phyloP scores from a whole-genome alignment of 2,329 filamentous ascomycete species.

The Pestalotiopsis sp. region DNA sequence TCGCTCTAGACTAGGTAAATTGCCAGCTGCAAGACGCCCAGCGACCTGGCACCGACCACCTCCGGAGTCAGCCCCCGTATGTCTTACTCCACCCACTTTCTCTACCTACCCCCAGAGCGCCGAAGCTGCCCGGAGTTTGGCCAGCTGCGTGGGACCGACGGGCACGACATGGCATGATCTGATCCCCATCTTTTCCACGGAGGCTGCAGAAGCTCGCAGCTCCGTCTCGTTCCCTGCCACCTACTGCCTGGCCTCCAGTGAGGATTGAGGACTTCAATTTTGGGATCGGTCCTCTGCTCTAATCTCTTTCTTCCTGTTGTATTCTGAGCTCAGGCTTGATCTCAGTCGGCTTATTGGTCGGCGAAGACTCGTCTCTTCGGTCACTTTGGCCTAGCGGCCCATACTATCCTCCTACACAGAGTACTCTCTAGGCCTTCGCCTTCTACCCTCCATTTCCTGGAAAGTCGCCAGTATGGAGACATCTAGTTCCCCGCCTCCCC shows the following conservation, averaged over 20 bases:
- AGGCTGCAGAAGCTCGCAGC: not conserved
- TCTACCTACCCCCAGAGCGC: not conserved
- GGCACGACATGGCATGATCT: not conserved
- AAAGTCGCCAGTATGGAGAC: slow-evolving; percentile 5
- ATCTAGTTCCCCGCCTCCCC: slow-evolving; percentile 4
- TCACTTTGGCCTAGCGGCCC: not conserved
- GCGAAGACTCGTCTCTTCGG: not conserved
- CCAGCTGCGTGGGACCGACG: not conserved
- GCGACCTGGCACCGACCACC: not conserved
- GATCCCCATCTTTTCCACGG: not conserved
- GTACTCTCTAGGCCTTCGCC: not conserved
- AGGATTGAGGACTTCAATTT: not conserved
- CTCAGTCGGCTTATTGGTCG: not conserved
- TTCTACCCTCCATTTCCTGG: not conserved
- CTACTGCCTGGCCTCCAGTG: not conserved
- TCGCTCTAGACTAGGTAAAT: not conserved
- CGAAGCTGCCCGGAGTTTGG: slow-evolving; percentile 8
- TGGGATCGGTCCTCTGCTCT: not conserved
- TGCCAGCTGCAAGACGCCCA: not conserved
- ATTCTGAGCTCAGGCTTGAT: not conserved
- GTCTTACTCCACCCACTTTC: not conserved
- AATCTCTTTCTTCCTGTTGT: not conserved
- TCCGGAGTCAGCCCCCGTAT: not conserved
- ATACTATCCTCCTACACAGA: not conserved
- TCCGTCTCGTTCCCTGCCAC: not conserved